These are phyloP conservation scores for Cercospora zeae-maydis DNA, from an alignment of 2,329 filamentous ascomycete genomes.

Conservation along the genomic window DNA sequence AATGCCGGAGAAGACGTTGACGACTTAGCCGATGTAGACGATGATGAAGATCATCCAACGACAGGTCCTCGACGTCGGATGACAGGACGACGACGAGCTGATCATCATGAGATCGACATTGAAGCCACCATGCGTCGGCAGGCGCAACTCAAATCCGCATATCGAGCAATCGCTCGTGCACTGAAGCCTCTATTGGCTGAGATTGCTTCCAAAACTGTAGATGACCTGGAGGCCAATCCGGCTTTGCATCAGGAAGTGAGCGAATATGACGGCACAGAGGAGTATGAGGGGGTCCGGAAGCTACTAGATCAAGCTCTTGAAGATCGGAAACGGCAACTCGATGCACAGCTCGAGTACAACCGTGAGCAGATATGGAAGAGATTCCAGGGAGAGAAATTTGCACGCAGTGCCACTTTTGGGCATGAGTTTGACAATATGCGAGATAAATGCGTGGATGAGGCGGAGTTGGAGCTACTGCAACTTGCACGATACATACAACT, in stretches of 20 bases:
- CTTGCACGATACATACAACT: slow-evolving; percentile 27
- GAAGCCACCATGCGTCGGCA: slow-evolving; percentile 54
- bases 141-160: slow-evolving; percentile 63
- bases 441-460: slow-evolving; percentile 28
- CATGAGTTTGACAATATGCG: slow-evolving; percentile 33
- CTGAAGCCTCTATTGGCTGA: slow-evolving; percentile 64
- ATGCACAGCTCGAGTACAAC: slow-evolving; percentile 39
- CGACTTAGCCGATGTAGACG: slow-evolving; percentile 28
- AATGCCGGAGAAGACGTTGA: slow-evolving; percentile 25
- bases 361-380: slow-evolving; percentile 39
- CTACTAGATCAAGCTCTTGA: slow-evolving; percentile 49
- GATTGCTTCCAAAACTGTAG: slow-evolving; percentile 58
- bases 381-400: slow-evolving; percentile 38
- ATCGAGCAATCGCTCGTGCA: slow-evolving; percentile 59
- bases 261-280: slow-evolving; percentile 47
- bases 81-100: slow-evolving; percentile 45
- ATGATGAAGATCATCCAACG: slow-evolving; percentile 22
- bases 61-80: slow-evolving; percentile 22
- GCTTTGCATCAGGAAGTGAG: slow-evolving; percentile 52
- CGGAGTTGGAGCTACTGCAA: slow-evolving; percentile 33
- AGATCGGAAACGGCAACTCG: slow-evolving; percentile 38
- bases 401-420: slow-evolving; percentile 35
- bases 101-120: slow-evolving; percentile 45
- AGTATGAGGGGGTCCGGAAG: slow-evolving; percentile 44
- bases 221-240: slow-evolving; percentile 55